phyloP scores from a whole-genome alignment of 106 monocot genomes.

The Chionographis japonica region DNA sequence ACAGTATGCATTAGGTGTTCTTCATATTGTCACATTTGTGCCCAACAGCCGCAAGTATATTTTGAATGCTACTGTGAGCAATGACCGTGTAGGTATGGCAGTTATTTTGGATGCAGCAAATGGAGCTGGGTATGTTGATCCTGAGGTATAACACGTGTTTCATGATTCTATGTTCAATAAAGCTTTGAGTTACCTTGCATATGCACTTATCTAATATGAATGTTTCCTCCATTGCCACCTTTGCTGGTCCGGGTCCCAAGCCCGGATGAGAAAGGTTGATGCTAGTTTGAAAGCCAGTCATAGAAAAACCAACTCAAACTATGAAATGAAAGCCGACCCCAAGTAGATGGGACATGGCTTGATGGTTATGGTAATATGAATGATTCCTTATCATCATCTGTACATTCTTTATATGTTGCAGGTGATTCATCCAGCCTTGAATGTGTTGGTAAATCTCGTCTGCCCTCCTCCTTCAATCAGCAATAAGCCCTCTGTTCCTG shows the following conservation, averaged over 20 bases:
- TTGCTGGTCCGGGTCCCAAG: no score
- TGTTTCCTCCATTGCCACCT: not conserved
- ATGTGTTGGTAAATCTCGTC: slow-evolving; percentile 86
- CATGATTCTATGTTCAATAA: not conserved
- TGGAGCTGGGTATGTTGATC: slow-evolving; percentile 66
- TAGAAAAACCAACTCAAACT: no score
- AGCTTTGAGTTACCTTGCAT: not conserved
- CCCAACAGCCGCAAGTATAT: slow-evolving; percentile 71
- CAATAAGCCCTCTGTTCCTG: slow-evolving; percentile 49
- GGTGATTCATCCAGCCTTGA: slow-evolving; percentile 82
- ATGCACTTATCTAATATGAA: not conserved
- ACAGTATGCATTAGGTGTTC: slow-evolving; percentile 87
- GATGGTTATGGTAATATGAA: no score
- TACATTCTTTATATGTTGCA: slow-evolving; percentile 23
- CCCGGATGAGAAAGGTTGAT: no score
- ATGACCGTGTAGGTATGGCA: slow-evolving; percentile 91
- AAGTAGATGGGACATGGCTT: no score
- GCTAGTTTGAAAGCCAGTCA: no score
- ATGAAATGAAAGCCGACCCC: no score
- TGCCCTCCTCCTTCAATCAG: slow-evolving; percentile 98
- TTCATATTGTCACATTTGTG: slow-evolving; percentile 88
- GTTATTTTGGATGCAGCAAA: slow-evolving; percentile 85
- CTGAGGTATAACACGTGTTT: slow-evolving; percentile 50
- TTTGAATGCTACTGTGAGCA: slow-evolving; percentile 82
- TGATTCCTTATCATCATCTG: not conserved